These are phyloP conservation scores for Ambrosia artemisiifolia DNA, from an alignment of 129 eudicot genomes.

Conservation along the genomic window DNA sequence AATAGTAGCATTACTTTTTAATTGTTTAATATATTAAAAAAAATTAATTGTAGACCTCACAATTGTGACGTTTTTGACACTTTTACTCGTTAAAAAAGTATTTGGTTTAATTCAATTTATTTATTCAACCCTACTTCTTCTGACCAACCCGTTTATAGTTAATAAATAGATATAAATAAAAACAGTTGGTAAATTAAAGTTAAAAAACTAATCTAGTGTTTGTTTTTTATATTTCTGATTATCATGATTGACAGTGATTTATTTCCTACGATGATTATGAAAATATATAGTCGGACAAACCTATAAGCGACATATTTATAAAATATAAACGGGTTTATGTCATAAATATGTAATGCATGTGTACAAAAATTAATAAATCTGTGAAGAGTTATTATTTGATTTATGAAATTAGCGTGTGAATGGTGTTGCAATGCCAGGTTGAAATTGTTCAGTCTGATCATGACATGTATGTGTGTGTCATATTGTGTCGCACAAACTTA, in stretches of 20 bases:
- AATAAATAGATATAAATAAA: neutral
- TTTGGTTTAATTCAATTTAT: neutral
- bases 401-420: neutral
- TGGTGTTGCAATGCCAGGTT: too few species aligned
- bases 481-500: too few species aligned
- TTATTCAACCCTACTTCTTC: neutral
- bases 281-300: constrained; percentile 5
- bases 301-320: neutral
- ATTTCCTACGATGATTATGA: constrained; percentile 18
- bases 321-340: neutral
- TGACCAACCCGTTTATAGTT: constrained; percentile 3
- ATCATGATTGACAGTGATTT: constrained; percentile 26
- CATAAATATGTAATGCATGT: neutral
- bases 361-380: neutral
- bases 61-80: constrained; percentile 16
- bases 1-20: constrained; percentile 5
- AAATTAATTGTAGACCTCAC: constrained; percentile 5
- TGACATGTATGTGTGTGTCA: too few species aligned
- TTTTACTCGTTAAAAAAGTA: neutral
- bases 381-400: neutral
- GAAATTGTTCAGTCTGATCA: too few species aligned
- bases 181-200: neutral
- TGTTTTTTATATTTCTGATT: constrained; percentile 3
- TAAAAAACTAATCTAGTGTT: neutral
- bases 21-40: constrained; percentile 3